These are phyloP conservation scores for Erodium maritimum DNA, from an alignment of 345 rosid genomes.

Conservation along the genomic window DNA sequence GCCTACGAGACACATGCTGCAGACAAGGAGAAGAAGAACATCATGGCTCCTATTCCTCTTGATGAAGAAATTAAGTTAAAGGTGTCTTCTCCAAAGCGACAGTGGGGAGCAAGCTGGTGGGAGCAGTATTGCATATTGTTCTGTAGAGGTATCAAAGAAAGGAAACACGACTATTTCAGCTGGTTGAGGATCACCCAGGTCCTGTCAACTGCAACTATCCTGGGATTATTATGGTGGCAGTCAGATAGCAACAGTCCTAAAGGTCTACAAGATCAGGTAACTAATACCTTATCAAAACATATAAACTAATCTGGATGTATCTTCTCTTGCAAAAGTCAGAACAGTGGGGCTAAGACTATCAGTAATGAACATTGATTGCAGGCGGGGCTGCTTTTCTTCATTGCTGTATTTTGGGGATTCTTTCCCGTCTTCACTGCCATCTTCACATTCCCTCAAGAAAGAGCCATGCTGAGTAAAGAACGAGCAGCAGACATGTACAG, in stretches of 20 bases:
- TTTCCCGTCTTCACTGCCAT: constrained; percentile 96
- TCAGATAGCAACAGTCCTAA: constrained; percentile 45
- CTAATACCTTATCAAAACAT: no score
- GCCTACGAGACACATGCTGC: constrained; percentile 71
- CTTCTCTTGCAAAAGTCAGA: no score
- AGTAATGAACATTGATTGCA: constrained; percentile 19
- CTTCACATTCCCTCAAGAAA: constrained; percentile 94
- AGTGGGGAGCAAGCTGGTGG: constrained; percentile 96
- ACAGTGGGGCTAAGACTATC: not conserved
- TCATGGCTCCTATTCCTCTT: constrained; percentile 50
- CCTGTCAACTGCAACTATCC: constrained; percentile 65
- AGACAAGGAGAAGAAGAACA: constrained; percentile 64
- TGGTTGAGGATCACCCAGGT: constrained; percentile 96
- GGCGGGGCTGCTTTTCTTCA: constrained; percentile 91
- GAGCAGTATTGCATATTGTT: constrained; percentile 63
- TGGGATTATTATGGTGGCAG: constrained; percentile 98
- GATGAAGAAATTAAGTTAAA: constrained; percentile 60
- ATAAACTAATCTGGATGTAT: no score
- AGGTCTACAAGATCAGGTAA: constrained; percentile 88
- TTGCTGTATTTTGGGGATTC: constrained; percentile 96
- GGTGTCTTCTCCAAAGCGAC: constrained; percentile 38
- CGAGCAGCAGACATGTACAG: constrained; percentile 93
- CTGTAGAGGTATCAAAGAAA: constrained; percentile 79
- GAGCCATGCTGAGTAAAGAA: constrained; percentile 86
- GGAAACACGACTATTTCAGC: constrained; percentile 90